Evolutionary conservation across 1,139 yeast genomes (phyloP).

Genomic region (Dujonia santamariae): DNA sequence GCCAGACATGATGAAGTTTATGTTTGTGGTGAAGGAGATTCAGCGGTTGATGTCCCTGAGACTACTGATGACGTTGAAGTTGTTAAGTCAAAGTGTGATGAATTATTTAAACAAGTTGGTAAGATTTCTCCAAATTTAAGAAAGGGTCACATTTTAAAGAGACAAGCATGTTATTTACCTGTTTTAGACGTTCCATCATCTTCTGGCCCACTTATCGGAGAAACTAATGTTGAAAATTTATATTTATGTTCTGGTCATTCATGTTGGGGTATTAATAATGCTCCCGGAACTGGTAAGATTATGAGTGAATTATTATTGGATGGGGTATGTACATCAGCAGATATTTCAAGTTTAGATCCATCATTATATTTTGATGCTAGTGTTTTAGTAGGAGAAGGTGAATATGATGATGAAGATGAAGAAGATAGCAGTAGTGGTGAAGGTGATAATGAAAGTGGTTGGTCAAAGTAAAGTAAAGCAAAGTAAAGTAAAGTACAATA

Average conservation of each 20-base stretch:
- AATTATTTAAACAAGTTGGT: conserved; percentile 77
- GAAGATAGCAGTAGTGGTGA: conserved; percentile 17
- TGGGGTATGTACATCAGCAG: conserved; percentile 78
- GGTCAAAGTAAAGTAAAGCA: conserved; percentile 4
- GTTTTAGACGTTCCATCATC: conserved; percentile 89
- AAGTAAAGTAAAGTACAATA: not conserved
- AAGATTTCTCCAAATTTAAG: conserved; percentile 69
- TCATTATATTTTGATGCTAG: conserved; percentile 79
- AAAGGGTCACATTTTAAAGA: conserved; percentile 72
- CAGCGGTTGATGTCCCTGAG: conserved; percentile 86
- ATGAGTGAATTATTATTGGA: conserved; percentile 86
- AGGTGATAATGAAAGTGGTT: conserved; percentile 13
- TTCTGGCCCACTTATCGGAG: conserved; percentile 92
- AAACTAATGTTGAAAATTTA: conserved; percentile 63
- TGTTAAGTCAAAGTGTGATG: conserved; percentile 83
- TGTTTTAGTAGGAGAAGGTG: conserved; percentile 44
- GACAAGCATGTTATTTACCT: conserved; percentile 95
- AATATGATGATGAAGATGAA: too few relatives aligned
- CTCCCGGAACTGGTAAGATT: conserved; percentile 93
- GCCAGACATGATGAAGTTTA: conserved; percentile 95
- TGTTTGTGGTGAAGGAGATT: conserved; percentile 97
- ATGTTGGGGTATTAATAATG: conserved; percentile 93
- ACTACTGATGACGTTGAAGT: conserved; percentile 93
- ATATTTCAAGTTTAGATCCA: conserved; percentile 80
- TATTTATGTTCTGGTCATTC: conserved; percentile 11